phyloP scores from a whole-genome alignment of 139 green algal genomes.

The Mychonastes homosphaera region DNA sequence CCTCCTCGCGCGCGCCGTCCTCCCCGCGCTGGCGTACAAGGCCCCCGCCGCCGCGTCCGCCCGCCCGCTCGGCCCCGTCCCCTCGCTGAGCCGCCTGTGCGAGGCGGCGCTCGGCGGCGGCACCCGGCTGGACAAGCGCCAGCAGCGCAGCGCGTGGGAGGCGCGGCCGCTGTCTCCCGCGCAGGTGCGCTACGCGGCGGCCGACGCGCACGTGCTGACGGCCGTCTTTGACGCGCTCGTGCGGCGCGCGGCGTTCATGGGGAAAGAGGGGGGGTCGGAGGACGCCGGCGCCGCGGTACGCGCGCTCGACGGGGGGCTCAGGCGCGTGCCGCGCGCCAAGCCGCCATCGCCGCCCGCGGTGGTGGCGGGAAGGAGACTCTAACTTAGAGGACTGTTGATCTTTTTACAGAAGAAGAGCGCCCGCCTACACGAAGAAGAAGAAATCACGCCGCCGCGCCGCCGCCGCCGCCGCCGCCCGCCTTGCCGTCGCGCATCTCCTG shows the following conservation, averaged over 20 bases:
- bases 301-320: not conserved
- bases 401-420: no score
- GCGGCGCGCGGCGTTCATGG: not conserved
- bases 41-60: no score
- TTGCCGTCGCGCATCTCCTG: no score
- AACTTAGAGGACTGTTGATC: no score
- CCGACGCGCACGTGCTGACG: constrained; percentile 28
- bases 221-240: constrained; percentile 24
- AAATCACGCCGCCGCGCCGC: no score
- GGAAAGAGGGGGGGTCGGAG: not conserved
- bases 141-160: constrained; percentile 48
- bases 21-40: constrained; percentile 1
- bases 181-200: constrained; percentile 50
- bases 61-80: no score
- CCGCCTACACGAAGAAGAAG: no score
- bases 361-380: no score
- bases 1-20: not conserved
- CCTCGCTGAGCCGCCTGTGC: constrained; percentile 14
- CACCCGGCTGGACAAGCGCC: constrained; percentile 42
- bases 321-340: not conserved
- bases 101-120: constrained; percentile 15
- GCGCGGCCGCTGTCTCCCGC: constrained; percentile 27
- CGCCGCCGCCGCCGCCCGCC: no score
- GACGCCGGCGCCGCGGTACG: not conserved
- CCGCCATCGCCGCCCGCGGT: no score